phyloP scores from a whole-genome alignment of 192 early-diverging fungal species.

The Umbelopsis isabellina region DNA sequence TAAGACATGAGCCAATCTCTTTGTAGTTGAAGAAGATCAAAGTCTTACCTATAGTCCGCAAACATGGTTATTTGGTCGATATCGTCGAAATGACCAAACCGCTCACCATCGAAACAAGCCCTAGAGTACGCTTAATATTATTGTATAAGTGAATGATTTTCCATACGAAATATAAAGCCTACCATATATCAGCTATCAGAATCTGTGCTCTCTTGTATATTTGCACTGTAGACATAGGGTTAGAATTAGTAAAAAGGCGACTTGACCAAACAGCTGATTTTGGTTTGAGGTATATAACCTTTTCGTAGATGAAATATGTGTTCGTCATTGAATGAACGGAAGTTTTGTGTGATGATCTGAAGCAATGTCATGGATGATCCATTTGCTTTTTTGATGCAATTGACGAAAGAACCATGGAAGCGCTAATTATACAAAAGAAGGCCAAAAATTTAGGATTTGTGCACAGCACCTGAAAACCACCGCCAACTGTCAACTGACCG shows the following conservation, averaged over 20 bases:
- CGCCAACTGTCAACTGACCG: constrained; percentile 33
- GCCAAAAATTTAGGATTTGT: background rate
- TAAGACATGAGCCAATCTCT: background rate
- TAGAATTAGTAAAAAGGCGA: background rate
- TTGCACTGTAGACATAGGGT: constrained; percentile 42
- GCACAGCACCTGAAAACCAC: background rate
- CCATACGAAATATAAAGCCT: background rate
- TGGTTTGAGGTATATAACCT: constrained; percentile 40
- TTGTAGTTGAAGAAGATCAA: background rate
- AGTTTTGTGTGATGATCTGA: constrained; percentile 57
- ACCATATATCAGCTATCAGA: constrained; percentile 82
- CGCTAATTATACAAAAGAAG: constrained; percentile 34
- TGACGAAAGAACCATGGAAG: constrained; percentile 66
- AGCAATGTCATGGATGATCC: constrained; percentile 62
- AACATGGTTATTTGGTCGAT: constrained; percentile 88
- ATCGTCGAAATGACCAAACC: constrained; percentile 65
- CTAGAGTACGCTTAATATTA: constrained; percentile 32
- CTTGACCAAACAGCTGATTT: background rate
- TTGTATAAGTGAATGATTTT: background rate
- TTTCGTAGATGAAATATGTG: constrained; percentile 55
- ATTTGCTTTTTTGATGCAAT: constrained; percentile 54
- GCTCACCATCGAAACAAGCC: constrained; percentile 81
- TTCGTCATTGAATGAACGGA: constrained; percentile 70
- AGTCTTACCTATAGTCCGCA: constrained; percentile 75
- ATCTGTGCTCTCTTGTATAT: constrained; percentile 87